Percentiles rank a stretch among this genome's conserved stretches.
Conservation (phyloP, 1,284 basidiomycete species). For the Vanrija pseudolonga region DNA sequence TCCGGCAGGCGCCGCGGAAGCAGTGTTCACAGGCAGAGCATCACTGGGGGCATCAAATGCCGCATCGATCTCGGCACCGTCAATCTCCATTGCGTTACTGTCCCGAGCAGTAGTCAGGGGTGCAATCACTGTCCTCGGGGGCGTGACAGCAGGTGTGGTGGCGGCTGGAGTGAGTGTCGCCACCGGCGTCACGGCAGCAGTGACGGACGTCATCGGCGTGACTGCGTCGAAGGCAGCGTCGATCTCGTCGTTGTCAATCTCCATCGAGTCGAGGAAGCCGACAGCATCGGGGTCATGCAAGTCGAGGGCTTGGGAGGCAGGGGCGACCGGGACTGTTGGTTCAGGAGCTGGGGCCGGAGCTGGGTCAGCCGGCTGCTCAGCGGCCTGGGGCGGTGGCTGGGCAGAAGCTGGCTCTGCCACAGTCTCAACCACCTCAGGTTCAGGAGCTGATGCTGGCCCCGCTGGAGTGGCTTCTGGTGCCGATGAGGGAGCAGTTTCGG, state of each 20-base stretch:
- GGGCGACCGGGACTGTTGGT: no score
- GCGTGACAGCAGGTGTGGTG: no score
- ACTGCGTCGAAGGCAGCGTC: not conserved
- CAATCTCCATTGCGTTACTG: no score
- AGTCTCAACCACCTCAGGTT: not conserved
- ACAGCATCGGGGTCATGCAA: not conserved
- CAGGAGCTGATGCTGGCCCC: not conserved
- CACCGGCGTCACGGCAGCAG: not conserved
- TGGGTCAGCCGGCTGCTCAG: not conserved
- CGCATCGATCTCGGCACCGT: no score
- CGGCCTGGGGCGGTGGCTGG: not conserved
- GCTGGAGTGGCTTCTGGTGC: not conserved
- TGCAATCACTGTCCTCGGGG: no score
- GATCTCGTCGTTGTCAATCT: conserved; percentile 1
- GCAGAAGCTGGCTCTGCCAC: no score
- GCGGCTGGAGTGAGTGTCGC: no score
- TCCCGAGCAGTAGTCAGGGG: no score
- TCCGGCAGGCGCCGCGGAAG: not conserved
- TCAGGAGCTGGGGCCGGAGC: not conserved
- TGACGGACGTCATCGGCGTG: not conserved
- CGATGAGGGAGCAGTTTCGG: not conserved
- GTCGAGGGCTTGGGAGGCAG: not conserved
- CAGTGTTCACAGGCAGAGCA: no score
- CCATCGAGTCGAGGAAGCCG: not conserved
- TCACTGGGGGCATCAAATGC: no score